Base-by-base conservation (phyloP, 768 basidiomycete genomes). In the Podaxis sp. region DNA sequence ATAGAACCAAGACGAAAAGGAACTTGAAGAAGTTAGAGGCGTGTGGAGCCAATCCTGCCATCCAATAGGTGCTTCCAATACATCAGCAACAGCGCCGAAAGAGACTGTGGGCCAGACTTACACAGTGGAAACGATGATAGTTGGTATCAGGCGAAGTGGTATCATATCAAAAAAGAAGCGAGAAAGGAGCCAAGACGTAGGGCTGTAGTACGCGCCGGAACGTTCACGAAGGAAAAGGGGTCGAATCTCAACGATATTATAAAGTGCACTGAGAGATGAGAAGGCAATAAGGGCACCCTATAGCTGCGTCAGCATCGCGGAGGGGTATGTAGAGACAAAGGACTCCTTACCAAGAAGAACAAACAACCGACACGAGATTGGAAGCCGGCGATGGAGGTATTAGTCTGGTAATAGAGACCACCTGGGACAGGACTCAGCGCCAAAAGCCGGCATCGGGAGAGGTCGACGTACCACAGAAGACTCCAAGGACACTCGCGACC, bases 11-110 rank as follows among this genome's bases (percentile, higher is more conserved):
- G 64, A 97, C 90, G 69, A 98, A 85, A 22, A 97, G 78, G 76
- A 92, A 98, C 70, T 97, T 98, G 88, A 97, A 98, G 81, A 90
- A 98, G 71, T 90, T 81, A 0, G 87, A 83, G 2, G 94, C 87
- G 47, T 90, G 83, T 3, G 80, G 80, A 1, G 91, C 83, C 3
- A 98, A 83, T 12, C 96, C 95, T 2, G 94, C 93, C 96, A 98
- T 95, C 92, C 93, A 94, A 68, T 94, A 94, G n/a, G 88, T 89
- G 57, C 89, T 91, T 47, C 33, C 25, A 55, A n/a, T 13, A 59
- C 41, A 43, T 51, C 6, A 64, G 59, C 11, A 38, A 22, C 11
- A 57, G 43, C 17, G 24, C 46, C 15, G 9, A 22, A 50, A n/a
- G 40, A 37, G 19, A 15, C 29, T 38, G 37, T 50, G 37, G 3